phyloP scores from a whole-genome alignment of 805 yeast species.

The Saccharomycopsis sp. region DNA sequence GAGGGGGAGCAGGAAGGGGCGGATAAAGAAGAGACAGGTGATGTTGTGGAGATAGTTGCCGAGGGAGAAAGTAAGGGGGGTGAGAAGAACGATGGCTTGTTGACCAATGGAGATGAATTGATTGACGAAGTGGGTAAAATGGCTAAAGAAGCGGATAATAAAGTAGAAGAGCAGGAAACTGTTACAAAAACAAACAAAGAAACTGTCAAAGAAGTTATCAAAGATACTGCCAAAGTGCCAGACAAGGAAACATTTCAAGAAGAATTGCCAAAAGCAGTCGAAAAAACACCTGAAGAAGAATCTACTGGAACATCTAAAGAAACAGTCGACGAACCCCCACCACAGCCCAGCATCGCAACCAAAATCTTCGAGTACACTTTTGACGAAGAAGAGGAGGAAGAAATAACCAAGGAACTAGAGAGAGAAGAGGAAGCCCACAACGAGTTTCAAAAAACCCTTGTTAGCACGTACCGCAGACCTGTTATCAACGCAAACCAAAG shows the following conservation, averaged over 20 bases:
- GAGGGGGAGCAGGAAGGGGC: slow-evolving; percentile 4
- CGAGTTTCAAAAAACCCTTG: slow-evolving; percentile 44
- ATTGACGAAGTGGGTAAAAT: no score
- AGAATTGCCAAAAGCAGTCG: background rate
- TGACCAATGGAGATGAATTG: slow-evolving; percentile 15
- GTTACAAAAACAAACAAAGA: background rate
- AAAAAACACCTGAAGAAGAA: background rate
- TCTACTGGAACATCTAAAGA: background rate
- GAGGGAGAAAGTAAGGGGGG: slow-evolving; percentile 3
- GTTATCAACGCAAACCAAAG: background rate
- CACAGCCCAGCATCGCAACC: background rate
- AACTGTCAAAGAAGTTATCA: background rate
- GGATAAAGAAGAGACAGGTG: slow-evolving; percentile 3
- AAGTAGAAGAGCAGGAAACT: background rate
- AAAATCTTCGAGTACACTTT: slow-evolving; percentile 51
- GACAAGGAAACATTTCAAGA: background rate
- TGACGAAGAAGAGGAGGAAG: slow-evolving; percentile 72
- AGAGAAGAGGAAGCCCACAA: slow-evolving; percentile 72
- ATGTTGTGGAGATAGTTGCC: slow-evolving; percentile 4
- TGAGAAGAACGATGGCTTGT: slow-evolving; percentile 19
- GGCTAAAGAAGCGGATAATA: no score
- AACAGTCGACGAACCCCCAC: background rate
- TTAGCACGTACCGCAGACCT: slow-evolving; percentile 9
- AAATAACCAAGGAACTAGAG: slow-evolving; percentile 51
- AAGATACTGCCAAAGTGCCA: background rate